phyloP scores from a whole-genome alignment of 164 flowering plant genomes.

The Santalum album region DNA sequence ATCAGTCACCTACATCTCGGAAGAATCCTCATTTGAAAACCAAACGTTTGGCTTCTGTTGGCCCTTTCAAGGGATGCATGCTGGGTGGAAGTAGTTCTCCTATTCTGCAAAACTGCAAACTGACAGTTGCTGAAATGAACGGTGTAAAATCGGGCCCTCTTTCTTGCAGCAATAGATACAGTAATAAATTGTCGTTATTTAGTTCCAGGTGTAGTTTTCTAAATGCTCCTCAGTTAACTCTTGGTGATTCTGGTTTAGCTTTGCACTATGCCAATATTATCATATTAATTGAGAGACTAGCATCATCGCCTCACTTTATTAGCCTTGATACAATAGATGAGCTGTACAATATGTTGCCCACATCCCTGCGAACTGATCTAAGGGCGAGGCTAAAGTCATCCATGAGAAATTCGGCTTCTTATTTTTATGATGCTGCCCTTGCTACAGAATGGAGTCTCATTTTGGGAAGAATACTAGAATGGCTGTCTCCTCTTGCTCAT shows the following conservation, averaged over 20 bases:
- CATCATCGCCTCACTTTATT: slow-evolving; percentile 38
- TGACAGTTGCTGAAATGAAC: slow-evolving; percentile 10
- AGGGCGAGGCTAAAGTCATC: slow-evolving; percentile 33
- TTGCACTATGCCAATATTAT: slow-evolving; percentile 54
- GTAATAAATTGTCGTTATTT: slow-evolving; percentile 15
- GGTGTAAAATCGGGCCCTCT: slow-evolving; percentile 3
- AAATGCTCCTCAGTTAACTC: slow-evolving; percentile 28
- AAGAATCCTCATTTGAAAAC: slow-evolving; percentile 15
- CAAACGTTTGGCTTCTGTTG: slow-evolving; percentile 19
- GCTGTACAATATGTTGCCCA: slow-evolving; percentile 47
- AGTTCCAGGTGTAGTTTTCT: slow-evolving; percentile 19
- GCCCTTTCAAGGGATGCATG: slow-evolving; percentile 48
- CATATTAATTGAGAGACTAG: slow-evolving; percentile 42
- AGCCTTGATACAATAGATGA: slow-evolving; percentile 49
- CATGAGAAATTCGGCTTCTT: slow-evolving; percentile 21
- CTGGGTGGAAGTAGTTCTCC: slow-evolving; percentile 32
- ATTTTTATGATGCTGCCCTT: slow-evolving; percentile 30
- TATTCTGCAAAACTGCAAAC: slow-evolving; percentile 20
- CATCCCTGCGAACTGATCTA: slow-evolving; percentile 28
- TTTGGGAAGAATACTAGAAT: slow-evolving; percentile 33
- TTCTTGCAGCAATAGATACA: slow-evolving; percentile 7
- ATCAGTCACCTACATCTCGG: slow-evolving; percentile 13
- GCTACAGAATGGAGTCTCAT: slow-evolving; percentile 43
- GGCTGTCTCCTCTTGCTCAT: slow-evolving; percentile 62
- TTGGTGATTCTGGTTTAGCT: slow-evolving; percentile 46